Conservation (phyloP, 2,329 filamentous ascomycete genomes). For the Beauveria asiatica region DNA sequence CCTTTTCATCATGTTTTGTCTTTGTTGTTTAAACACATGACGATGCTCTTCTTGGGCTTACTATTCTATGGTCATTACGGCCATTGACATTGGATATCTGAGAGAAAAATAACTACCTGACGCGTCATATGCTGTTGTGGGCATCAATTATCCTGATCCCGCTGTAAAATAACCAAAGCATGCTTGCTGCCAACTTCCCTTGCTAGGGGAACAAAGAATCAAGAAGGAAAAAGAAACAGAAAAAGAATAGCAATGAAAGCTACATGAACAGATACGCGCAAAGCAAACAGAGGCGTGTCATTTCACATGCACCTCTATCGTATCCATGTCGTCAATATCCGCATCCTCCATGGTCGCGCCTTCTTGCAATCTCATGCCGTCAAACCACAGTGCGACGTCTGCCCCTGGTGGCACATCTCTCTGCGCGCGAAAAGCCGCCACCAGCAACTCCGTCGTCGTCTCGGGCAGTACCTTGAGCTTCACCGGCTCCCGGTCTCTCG, state of each 20-base stretch:
- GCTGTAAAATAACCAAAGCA: background rate
- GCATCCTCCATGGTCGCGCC: conserved; percentile 52
- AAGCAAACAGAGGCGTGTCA: background rate
- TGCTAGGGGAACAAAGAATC: background rate
- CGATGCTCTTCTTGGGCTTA: too few species aligned
- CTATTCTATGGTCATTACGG: too few species aligned
- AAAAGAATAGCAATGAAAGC: background rate
- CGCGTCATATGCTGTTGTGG: background rate
- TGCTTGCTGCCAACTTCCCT: background rate
- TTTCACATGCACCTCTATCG: conserved; percentile 62
- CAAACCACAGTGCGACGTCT: conserved; percentile 58
- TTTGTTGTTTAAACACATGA: background rate
- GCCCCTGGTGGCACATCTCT: conserved; percentile 42
- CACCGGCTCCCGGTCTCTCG: conserved; percentile 40
- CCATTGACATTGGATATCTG: background rate
- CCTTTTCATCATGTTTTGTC: background rate
- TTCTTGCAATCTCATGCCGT: conserved; percentile 62
- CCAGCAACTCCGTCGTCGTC: conserved; percentile 54
- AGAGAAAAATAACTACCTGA: background rate
- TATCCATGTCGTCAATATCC: conserved; percentile 67
- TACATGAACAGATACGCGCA: background rate
- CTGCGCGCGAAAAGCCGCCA: conserved; percentile 51
- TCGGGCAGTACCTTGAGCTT: conserved; percentile 43
- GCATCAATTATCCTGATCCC: background rate
- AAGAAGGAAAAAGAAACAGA: background rate